A percentile compares a stretch with the other conserved stretches of the same genome.
Evolutionary conservation across 2,329 filamentous ascomycete genomes (phyloP).

Genomic region (Hymenoscyphus scutula): DNA sequence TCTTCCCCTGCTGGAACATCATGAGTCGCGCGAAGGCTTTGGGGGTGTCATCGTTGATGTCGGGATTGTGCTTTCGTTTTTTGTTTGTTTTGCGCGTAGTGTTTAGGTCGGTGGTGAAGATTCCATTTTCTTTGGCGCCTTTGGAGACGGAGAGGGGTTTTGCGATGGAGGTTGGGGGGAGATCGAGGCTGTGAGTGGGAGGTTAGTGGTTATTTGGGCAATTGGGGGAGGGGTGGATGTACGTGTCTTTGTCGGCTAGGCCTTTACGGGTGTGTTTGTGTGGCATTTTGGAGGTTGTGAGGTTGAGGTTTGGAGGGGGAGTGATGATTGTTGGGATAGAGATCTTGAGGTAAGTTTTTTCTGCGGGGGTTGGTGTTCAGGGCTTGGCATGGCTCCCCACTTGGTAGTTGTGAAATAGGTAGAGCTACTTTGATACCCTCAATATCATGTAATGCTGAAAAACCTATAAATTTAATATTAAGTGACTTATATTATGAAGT

Average conservation of each 20-base stretch:
- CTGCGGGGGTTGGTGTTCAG: neutral
- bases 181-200: conserved; percentile 35
- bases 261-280: conserved; percentile 79
- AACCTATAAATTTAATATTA: too few species aligned
- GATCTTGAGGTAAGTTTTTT: neutral
- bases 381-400: neutral
- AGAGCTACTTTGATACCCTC: too few species aligned
- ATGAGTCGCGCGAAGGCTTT: conserved; percentile 85
- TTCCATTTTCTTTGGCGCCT: conserved; percentile 39
- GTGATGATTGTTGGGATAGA: neutral
- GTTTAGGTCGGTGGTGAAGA: conserved; percentile 36
- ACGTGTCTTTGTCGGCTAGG: conserved; percentile 54
- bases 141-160: conserved; percentile 56
- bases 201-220: conserved; percentile 14
- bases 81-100: conserved; percentile 38
- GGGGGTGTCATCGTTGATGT: conserved; percentile 72
- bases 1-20: conserved; percentile 65
- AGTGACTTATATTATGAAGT: too few species aligned
- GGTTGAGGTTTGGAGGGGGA: neutral
- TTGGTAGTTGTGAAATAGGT: too few species aligned
- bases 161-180: conserved; percentile 59
- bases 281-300: conserved; percentile 57
- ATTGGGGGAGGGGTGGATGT: conserved; percentile 28
- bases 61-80: conserved; percentile 47
- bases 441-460: too few species aligned